These are phyloP conservation scores for Fusarium sp. DNA, from an alignment of 2,329 filamentous ascomycete genomes.

Conservation along the genomic window DNA sequence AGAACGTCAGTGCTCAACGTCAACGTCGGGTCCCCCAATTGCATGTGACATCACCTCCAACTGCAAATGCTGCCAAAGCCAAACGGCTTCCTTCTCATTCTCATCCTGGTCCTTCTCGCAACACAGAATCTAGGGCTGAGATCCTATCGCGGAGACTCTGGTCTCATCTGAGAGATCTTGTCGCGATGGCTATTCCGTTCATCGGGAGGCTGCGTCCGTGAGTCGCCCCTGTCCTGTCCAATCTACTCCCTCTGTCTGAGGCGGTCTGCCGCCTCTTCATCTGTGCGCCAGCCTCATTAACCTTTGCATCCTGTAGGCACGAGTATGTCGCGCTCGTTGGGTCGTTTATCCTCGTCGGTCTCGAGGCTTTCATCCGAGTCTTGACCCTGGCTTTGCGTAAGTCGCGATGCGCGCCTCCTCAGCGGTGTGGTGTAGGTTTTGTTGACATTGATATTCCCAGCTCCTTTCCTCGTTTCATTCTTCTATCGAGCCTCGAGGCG, in stretches of 20 bases:
- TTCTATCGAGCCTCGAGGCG: constrained; percentile 86
- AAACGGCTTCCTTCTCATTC: constrained; percentile 13
- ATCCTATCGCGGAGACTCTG: constrained; percentile 14
- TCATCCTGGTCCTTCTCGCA: constrained; percentile 20
- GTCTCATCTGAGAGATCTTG: constrained; percentile 11
- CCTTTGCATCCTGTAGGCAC: constrained; percentile 60
- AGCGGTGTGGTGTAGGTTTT: constrained; percentile 17
- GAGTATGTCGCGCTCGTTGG: constrained; percentile 90
- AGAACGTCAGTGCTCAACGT: constrained; percentile 23
- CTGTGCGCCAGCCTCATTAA: constrained; percentile 29
- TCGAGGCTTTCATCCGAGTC: constrained; percentile 86
- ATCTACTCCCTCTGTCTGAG: neutral
- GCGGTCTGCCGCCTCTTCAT: constrained; percentile 1
- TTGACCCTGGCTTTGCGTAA: constrained; percentile 89
- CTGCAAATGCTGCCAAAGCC: neutral
- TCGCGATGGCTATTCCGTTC: constrained; percentile 64
- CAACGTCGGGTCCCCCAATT: constrained; percentile 16
- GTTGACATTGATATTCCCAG: constrained; percentile 55
- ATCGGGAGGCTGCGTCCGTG: constrained; percentile 65
- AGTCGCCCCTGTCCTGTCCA: constrained; percentile 43
- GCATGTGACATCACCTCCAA: constrained; percentile 47
- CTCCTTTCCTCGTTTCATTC: constrained; percentile 82
- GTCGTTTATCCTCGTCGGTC: constrained; percentile 83
- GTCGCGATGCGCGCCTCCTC: constrained; percentile 47
- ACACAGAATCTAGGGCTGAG: constrained; percentile 8